Base-by-base conservation (phyloP, 352 stramenopile species). In the Globisporangium irregulare region DNA sequence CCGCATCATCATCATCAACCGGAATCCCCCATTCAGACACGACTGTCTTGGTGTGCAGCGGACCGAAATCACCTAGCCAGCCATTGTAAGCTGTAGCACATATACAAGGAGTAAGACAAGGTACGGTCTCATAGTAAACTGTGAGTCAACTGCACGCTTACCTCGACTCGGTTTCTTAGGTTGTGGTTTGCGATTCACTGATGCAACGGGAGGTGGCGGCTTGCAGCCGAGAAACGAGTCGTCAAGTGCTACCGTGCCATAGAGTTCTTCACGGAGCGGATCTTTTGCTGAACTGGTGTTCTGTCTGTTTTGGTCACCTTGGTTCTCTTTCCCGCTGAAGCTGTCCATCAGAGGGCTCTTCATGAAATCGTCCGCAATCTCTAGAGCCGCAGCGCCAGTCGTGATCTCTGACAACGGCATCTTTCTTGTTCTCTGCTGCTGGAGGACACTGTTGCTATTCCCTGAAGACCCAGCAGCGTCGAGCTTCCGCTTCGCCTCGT, bases 311-410 rank as follows among this genome's bases (percentile, higher is more conserved):
- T 10, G 15, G 2, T n/a, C n/a, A 29, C 29, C 38, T 4, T 15
- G 25, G 24, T 43, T 18, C n/a, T 63, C 46, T 64, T 74, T 71
- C 18, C 59, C 55, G 38, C 75, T 68, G 55, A 92, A 92, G 46
- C 69, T 83, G 55, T 92, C 80, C 79, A 94, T 84, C 8, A 94
- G 68, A 62, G 84, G 80, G n/a, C 84, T 87, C 34, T 76, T 84
- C 27, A 92, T 85, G 25, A 95, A 92, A n/a, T 84, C 71, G 59
- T 93, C 81, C 3, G 84, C 85, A n/a, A 95, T 95, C 73, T 95
- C 85, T 24, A 93, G 69, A 8, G 87, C 84, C 10, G 85, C 84
- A 61, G 84, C 85, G 55, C 87, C 87, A 69, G 75, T 76, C 0
- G 84, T 84, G 62, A 91, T 86, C 10, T 83, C 76, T 32, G 74